Evolutionary conservation across 176 grass and related monocot species (phyloP).

Genomic region (Oryza officinalis): DNA sequence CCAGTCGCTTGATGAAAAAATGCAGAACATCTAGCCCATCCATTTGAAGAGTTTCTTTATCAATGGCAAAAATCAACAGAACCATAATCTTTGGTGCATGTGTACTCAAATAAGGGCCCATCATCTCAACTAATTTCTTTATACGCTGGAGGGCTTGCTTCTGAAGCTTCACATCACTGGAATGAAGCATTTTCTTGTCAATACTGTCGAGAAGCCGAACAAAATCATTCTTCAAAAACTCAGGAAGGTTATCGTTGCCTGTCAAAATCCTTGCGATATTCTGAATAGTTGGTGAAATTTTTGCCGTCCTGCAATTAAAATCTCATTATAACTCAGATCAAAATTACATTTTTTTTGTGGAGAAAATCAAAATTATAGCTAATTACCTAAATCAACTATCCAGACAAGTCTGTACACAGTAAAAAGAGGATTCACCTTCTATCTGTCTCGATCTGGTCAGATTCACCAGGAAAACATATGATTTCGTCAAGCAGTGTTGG

Average conservation of each 20-base stretch:
- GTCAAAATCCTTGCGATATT: slow-evolving; percentile 77
- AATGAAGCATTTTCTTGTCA: slow-evolving; percentile 88
- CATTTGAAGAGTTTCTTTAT: slow-evolving; percentile 91
- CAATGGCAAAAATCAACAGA: slow-evolving; percentile 82
- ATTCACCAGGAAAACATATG: slow-evolving; percentile 83
- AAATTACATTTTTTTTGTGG: slow-evolving; percentile 5
- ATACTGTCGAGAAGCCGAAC: slow-evolving; percentile 94
- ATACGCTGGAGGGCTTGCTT: slow-evolving; percentile 80
- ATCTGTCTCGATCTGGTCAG: slow-evolving; percentile 63
- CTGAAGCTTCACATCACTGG: slow-evolving; percentile 70
- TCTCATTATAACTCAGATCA: slow-evolving; percentile 3
- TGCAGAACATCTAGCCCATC: slow-evolving; percentile 70
- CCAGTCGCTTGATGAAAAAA: slow-evolving; percentile 87
- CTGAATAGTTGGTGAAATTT: slow-evolving; percentile 73
- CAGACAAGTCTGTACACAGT: slow-evolving; percentile 1
- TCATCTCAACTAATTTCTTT: slow-evolving; percentile 89
- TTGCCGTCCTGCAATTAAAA: slow-evolving; percentile 59
- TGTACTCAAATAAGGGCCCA: slow-evolving; percentile 91
- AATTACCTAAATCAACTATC: slow-evolving; percentile 12
- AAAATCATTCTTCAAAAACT: slow-evolving; percentile 96
- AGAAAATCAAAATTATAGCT: slow-evolving; percentile 17
- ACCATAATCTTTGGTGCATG: slow-evolving; percentile 99
- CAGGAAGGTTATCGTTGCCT: slow-evolving; percentile 75
- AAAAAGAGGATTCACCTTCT: slow-evolving; percentile 56
- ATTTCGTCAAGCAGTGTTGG: slow-evolving; percentile 87